Base-by-base conservation (phyloP, 495 filamentous ascomycete species). In the Diplogelasinospora grovesii region DNA sequence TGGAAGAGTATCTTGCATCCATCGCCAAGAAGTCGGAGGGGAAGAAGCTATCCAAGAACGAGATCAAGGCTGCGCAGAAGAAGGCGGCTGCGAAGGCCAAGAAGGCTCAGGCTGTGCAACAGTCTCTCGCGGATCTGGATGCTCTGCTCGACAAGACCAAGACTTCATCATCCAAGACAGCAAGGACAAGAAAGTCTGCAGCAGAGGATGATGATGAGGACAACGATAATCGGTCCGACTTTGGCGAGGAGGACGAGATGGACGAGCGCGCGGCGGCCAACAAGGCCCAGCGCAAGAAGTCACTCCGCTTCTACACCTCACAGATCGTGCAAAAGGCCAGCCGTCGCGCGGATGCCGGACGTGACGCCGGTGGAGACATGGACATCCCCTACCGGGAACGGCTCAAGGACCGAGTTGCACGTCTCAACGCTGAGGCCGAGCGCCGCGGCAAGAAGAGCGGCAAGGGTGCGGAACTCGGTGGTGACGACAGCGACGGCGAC, bases 351-450 rank as follows among this genome's bases (percentile, higher is more conserved):
- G 79, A 70, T n/a, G 86, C 86, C 18, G 86, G 85, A 38, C 77
- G 81, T 36, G 83, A 90, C 47, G 64, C 86, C 6, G 93, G 93
- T 55, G 92, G 92, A 53, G 92, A 98, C 57, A 77, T 74, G 22
- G 92, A 98, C 73, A 72, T 98, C 36, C 92, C 92, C 13, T 82
- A 95, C 58, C 75, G 86, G 26, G 92, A 98, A 56, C 81, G 93
- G 36, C 64, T 92, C 21, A 77, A 71, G 54, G 93, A 98, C 57
- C 77, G 89, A 18, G 82, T 88, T 59, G 79, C 81, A 19, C 75
- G 92, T 31, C 74, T 97, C 28, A 90, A 89, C 51, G 78, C 78
- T 18, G 85, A 95, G 59, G 89, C 92, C 20, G 88, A 92, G 59
- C 81, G 77, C 35, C 78, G 88, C 45, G 89, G 90, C 45, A 79